Conservation (phyloP, 139 green algal species). For the Pleodorina starrii region DNA sequence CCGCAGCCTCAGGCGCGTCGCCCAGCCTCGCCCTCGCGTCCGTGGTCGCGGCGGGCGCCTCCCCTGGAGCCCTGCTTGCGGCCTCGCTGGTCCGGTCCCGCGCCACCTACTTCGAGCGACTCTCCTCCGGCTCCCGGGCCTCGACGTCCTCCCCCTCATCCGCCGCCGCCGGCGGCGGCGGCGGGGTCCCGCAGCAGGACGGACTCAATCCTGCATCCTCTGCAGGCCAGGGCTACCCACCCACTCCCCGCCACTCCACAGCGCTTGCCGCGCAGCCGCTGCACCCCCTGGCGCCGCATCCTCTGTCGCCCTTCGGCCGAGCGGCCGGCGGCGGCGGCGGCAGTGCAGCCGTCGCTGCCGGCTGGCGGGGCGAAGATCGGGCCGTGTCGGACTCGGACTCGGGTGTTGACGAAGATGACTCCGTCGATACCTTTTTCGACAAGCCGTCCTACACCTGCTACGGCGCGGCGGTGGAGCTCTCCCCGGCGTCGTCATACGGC, state of each 20-base stretch:
- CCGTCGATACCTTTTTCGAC: constrained; percentile 19
- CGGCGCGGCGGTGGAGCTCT: constrained; percentile 6
- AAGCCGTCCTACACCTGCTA: constrained; percentile 13
- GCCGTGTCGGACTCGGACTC: neutral
- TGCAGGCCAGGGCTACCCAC: neutral
- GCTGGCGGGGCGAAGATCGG: too few relatives aligned
- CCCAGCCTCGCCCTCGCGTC: too few relatives aligned
- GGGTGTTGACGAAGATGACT: neutral
- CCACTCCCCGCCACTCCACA: neutral
- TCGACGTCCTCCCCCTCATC: neutral
- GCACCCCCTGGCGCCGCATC: constrained; percentile 20
- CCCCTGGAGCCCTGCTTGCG: neutral
- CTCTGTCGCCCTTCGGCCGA: neutral
- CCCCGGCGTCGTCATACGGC: neutral
- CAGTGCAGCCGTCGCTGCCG: too few relatives aligned
- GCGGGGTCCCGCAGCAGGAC: neutral
- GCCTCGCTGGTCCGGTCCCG: constrained; percentile 18
- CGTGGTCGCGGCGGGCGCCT: neutral
- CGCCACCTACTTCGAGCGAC: constrained; percentile 16
- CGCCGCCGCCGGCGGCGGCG: too few relatives aligned
- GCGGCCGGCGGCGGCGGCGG: neutral
- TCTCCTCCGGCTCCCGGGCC: neutral
- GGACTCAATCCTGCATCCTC: too few relatives aligned
- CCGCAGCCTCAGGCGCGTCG: neutral
- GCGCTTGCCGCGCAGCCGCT: neutral